phyloP scores from a whole-genome alignment of 371 early-diverging fungal species.

The Basidiobolus heterosporus region DNA sequence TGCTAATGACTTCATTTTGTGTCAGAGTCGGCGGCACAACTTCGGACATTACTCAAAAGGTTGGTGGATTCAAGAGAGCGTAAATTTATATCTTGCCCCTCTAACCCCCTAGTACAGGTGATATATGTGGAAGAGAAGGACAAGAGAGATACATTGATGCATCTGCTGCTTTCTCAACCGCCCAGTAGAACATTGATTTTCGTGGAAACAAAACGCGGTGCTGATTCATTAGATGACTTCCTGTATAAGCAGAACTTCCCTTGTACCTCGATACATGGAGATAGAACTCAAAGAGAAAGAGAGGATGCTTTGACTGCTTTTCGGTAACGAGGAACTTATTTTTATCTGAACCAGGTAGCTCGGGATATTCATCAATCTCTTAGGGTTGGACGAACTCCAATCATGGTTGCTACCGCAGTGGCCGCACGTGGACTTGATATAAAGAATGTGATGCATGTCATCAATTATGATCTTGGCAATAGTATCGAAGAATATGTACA shows the following conservation, averaged over 20 bases:
- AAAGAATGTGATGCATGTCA: constrained; percentile 86
- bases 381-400: background rate
- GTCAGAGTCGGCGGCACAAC: constrained; percentile 5
- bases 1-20: background rate
- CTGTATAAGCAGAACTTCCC: constrained; percentile 49
- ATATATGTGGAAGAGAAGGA: constrained; percentile 3
- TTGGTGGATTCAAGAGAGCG: background rate
- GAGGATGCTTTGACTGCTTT: constrained; percentile 63
- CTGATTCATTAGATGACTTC: constrained; percentile 58
- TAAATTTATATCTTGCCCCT: no score
- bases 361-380: background rate
- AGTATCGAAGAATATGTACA: constrained; percentile 42
- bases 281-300: constrained; percentile 59
- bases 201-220: constrained; percentile 63
- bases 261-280: constrained; percentile 55
- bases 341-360: constrained; percentile 14
- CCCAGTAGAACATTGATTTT: constrained; percentile 44
- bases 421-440: constrained; percentile 98
- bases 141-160: constrained; percentile 4
- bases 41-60: constrained; percentile 8
- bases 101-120: background rate
- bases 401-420: constrained; percentile 91
- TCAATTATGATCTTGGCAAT: constrained; percentile 97
- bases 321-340: constrained; percentile 24
- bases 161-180: constrained; percentile 3